A percentile compares a stretch with the other conserved stretches of the same genome.
Evolutionary conservation across 78 protist genomes (phyloP).

Genomic region (Emiliania huxleyi): DNA sequence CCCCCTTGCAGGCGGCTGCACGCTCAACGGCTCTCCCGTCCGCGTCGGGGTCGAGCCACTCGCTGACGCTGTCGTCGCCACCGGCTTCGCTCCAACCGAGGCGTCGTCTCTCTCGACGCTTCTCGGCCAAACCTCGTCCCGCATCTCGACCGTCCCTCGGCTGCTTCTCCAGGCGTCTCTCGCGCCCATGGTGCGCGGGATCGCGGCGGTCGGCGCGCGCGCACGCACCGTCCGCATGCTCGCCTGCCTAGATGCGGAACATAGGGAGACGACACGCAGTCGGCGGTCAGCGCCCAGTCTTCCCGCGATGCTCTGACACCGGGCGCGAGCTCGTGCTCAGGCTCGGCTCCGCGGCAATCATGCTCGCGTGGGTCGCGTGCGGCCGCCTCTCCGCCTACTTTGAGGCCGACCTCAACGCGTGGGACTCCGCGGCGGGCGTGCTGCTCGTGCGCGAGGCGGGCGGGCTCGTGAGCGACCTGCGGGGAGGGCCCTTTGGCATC

Average conservation of each 20-base stretch:
- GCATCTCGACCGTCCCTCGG: too few species aligned
- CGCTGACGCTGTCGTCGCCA: not conserved
- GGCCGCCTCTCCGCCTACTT: constrained; percentile 54
- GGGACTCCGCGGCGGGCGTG: constrained; percentile 84
- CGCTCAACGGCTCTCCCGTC: constrained; percentile 53
- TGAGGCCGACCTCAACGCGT: constrained; percentile 70
- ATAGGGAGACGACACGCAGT: too few species aligned
- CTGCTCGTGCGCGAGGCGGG: constrained; percentile 80
- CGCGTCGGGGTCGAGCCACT: not conserved
- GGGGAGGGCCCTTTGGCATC: not conserved
- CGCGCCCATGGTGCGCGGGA: not conserved
- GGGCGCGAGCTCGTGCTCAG: too few species aligned
- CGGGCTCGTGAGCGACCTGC: constrained; percentile 33
- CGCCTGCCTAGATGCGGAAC: too few species aligned
- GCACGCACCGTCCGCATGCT: constrained; percentile 29
- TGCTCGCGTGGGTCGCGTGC: constrained; percentile 70
- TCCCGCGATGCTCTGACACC: too few species aligned
- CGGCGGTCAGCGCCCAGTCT: too few species aligned
- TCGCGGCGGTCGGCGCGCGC: not conserved
- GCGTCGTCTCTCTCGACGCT: too few species aligned
- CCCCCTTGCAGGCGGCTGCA: constrained; percentile 63
- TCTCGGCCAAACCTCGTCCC: too few species aligned
- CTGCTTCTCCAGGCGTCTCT: too few species aligned
- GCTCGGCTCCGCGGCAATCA: constrained; percentile 75
- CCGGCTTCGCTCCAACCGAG: constrained; percentile 15